These are phyloP conservation scores for Rubia peregrina DNA, from an alignment of 305 asterid species.

Conservation along the genomic window DNA sequence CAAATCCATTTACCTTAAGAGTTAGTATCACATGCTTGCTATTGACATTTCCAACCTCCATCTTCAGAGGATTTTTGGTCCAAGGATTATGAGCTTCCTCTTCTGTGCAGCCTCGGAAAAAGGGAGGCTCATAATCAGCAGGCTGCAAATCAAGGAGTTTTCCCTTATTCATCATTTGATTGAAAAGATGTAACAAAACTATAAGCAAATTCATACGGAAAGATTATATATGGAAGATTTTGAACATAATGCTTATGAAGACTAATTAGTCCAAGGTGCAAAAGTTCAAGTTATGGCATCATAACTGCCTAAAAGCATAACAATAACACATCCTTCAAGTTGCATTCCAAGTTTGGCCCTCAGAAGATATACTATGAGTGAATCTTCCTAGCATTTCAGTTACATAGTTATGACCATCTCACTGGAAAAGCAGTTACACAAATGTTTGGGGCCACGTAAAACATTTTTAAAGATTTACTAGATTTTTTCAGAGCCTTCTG, in stretches of 20 bases:
- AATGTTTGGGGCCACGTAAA: neutral
- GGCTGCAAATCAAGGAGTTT: conserved; percentile 53
- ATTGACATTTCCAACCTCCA: conserved; percentile 91
- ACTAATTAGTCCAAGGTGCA: neutral
- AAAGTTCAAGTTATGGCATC: neutral
- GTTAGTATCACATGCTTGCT: conserved; percentile 83
- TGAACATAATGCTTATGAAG: neutral
- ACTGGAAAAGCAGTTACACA: no score
- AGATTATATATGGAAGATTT: neutral
- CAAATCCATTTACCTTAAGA: conserved; percentile 53
- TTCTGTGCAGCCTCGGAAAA: conserved; percentile 79
- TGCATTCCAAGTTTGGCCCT: neutral
- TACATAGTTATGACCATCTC: neutral
- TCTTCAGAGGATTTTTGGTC: conserved; percentile 73
- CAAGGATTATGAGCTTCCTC: conserved; percentile 78
- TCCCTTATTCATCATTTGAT: neutral
- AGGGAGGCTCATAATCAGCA: conserved; percentile 92
- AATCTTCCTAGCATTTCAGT: neutral
- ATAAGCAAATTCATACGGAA: neutral
- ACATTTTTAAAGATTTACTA: neutral
- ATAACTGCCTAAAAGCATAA: neutral
- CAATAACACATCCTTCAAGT: neutral
- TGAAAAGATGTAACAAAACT: neutral
- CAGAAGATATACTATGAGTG: neutral
- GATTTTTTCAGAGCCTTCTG: neutral